These are phyloP conservation scores for Tylopilus intermedius DNA, from an alignment of 768 basidiomycete species.

Conservation along the genomic window DNA sequence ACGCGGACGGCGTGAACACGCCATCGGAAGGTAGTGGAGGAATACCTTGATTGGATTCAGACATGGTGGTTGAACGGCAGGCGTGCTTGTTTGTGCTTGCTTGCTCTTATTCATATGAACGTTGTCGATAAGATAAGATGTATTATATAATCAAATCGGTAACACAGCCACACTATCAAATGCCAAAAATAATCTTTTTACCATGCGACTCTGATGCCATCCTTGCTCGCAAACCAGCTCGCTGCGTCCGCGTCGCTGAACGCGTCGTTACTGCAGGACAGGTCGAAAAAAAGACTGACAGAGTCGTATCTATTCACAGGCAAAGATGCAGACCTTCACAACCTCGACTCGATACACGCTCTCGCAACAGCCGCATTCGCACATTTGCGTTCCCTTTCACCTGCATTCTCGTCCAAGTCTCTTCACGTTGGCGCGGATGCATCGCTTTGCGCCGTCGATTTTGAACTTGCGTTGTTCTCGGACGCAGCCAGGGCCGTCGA, in stretches of 20 bases:
- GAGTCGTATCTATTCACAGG: slow-evolving; percentile 89
- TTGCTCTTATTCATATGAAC: not conserved
- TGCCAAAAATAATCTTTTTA: not conserved
- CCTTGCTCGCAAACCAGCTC: slow-evolving; percentile 79
- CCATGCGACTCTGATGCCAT: slow-evolving; percentile 35
- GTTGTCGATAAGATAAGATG: not conserved
- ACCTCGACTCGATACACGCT: slow-evolving; percentile 81
- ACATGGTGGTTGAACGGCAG: not conserved
- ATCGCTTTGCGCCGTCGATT: slow-evolving; percentile 32
- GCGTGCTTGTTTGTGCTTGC: not conserved
- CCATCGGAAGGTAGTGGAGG: slow-evolving; percentile 39
- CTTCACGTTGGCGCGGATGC: slow-evolving; percentile 14
- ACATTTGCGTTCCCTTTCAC: slow-evolving; percentile 61
- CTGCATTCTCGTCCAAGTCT: slow-evolving; percentile 35
- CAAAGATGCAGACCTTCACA: slow-evolving; percentile 76
- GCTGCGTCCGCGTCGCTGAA: slow-evolving; percentile 78
- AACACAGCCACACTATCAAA: slow-evolving; percentile 1
- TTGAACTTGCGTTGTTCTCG: slow-evolving; percentile 73
- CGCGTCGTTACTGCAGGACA: slow-evolving; percentile 61
- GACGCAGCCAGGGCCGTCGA: slow-evolving; percentile 72
- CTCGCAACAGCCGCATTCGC: slow-evolving; percentile 75
- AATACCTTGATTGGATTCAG: slow-evolving; percentile 17
- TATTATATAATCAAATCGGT: not conserved
- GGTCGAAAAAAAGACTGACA: slow-evolving; percentile 51
- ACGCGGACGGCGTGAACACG: slow-evolving; percentile 46